Evolutionary conservation across 1,284 basidiomycete genomes (phyloP).

Genomic region (Mycena citricolor): DNA sequence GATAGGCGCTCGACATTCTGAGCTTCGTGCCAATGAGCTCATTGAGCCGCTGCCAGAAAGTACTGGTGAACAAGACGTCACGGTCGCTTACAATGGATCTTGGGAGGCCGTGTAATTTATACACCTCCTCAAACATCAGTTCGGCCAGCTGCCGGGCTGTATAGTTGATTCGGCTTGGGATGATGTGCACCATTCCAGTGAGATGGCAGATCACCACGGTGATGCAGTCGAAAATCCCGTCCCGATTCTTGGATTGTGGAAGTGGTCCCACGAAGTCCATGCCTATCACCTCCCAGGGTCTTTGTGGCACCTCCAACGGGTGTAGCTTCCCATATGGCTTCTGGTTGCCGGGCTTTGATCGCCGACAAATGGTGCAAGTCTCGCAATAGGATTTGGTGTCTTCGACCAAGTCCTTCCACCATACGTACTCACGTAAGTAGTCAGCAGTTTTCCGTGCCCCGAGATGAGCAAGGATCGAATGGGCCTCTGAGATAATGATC

Average conservation of each 20-base stretch:
- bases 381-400: conserved; percentile 34
- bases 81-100: conserved; percentile 38
- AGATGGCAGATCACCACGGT: conserved; percentile 36
- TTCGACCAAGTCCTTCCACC: conserved; percentile 31
- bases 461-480: conserved; percentile 38
- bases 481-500: conserved; percentile 40
- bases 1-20: conserved; percentile 3
- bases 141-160: conserved; percentile 34
- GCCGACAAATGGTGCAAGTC: conserved; percentile 32
- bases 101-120: conserved; percentile 37
- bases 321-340: conserved; percentile 35
- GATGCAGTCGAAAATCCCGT: conserved; percentile 34
- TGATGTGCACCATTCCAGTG: conserved; percentile 32
- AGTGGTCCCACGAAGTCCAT: conserved; percentile 42
- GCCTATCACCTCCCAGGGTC: conserved; percentile 33
- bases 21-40: not conserved
- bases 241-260: conserved; percentile 27
- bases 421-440: conserved; percentile 30
- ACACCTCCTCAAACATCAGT: conserved; percentile 33
- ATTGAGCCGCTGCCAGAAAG: conserved; percentile 35
- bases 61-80: conserved; percentile 38
- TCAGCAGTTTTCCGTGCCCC: conserved; percentile 36
- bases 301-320: conserved; percentile 25
- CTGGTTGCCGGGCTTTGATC: conserved; percentile 30
- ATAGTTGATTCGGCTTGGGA: conserved; percentile 29